phyloP scores from a whole-genome alignment of 768 basidiomycete genomes.

The Sarcomyxa edulis region DNA sequence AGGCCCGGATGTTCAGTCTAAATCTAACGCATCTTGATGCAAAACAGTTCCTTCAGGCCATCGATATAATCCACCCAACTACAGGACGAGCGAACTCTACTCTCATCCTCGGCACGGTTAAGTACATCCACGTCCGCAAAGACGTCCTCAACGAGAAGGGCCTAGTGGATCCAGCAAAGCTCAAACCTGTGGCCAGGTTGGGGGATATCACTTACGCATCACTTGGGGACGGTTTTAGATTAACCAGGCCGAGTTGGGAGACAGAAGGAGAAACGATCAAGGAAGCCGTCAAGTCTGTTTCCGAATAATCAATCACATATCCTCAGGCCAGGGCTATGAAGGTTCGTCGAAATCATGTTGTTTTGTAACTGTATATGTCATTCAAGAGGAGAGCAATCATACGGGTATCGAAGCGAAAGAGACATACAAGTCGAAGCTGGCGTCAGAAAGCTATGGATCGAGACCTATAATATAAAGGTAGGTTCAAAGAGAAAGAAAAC shows the following conservation, averaged over 20 bases:
- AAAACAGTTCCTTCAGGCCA: conserved; percentile 33
- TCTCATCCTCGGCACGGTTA: conserved; percentile 48
- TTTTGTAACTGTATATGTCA: too few species aligned
- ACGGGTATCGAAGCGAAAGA: too few species aligned
- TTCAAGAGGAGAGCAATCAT: too few species aligned
- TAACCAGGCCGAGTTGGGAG: conserved; percentile 48
- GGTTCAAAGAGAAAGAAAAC: too few species aligned
- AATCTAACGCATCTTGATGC: conserved; percentile 18
- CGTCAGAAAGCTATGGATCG: too few species aligned
- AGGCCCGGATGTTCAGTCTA: background rate
- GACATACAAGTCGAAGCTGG: too few species aligned
- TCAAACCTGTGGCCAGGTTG: conserved; percentile 45
- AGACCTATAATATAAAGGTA: too few species aligned
- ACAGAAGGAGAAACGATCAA: conserved; percentile 48
- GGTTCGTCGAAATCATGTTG: too few species aligned
- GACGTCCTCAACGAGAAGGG: conserved; percentile 41
- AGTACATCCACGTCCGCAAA: conserved; percentile 52
- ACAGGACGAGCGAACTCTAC: conserved; percentile 29
- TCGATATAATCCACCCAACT: conserved; percentile 36
- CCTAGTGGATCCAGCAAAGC: conserved; percentile 40
- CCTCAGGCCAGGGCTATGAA: too few species aligned
- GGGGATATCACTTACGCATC: conserved; percentile 45
- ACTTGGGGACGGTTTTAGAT: conserved; percentile 45
- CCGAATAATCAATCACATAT: too few species aligned
- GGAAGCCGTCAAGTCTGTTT: too few species aligned